Evolutionary conservation across 2,329 filamentous ascomycete genomes (phyloP).

Genomic region (Talaromyces albobiverticillius): DNA sequence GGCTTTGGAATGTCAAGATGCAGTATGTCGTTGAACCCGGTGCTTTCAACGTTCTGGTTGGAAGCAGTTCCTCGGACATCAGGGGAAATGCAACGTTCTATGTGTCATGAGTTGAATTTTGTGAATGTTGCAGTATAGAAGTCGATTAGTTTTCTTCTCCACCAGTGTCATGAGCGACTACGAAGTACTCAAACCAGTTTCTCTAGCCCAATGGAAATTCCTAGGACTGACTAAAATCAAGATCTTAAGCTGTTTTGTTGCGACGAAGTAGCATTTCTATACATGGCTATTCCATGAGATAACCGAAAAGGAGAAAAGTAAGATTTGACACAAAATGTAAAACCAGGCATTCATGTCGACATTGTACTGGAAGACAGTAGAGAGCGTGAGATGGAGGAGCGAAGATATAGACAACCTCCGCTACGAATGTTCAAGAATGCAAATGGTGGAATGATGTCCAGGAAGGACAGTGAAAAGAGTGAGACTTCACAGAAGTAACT

Average conservation of each 20-base stretch:
- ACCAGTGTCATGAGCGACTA: no score
- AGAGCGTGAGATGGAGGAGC: conserved; percentile 2
- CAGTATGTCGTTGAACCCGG: conserved; percentile 72
- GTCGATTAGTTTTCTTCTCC: no score
- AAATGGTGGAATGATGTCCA: not conserved
- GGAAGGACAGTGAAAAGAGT: not conserved
- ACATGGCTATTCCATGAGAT: not conserved
- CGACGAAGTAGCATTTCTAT: not conserved
- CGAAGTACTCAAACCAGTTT: no score
- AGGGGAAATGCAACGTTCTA: conserved; percentile 31
- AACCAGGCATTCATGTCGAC: no score
- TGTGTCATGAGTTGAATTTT: conserved; percentile 17
- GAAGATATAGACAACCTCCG: conserved; percentile 6
- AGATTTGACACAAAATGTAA: conserved; percentile 5
- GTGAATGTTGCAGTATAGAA: no score
- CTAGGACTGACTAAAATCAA: not conserved
- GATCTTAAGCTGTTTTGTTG: not conserved
- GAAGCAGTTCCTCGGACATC: conserved; percentile 45
- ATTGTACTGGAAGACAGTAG: no score
- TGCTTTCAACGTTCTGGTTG: conserved; percentile 62
- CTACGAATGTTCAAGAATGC: not conserved
- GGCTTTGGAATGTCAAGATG: conserved; percentile 60
- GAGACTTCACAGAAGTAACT: not conserved
- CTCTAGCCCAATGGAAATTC: not conserved
- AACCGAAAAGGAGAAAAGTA: not conserved